Base-by-base conservation (phyloP, 2,329 filamentous ascomycete species). In the Aspergillus sclerotialis region DNA sequence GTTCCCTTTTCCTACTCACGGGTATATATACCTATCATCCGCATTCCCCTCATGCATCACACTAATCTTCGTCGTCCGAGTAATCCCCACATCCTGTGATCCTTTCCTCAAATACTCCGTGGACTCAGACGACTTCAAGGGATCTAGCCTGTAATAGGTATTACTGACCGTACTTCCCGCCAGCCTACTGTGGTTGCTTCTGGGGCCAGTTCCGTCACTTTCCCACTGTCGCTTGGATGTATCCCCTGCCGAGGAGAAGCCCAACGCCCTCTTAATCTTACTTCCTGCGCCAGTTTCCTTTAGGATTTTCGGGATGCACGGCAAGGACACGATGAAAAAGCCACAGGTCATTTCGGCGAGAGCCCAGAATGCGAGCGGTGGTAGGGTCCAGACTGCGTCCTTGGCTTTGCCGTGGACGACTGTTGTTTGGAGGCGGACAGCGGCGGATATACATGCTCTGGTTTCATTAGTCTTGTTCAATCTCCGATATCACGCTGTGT, bases 311-410 rank as follows among this genome's bases (percentile, higher is more conserved):
- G 64, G 61, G 0, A 64, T 40, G 25, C 56, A 61, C 4, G 64
- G 63, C 23, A 65, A 41, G 32, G 60, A 55, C 25, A 61, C 38
- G 31, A 68, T 60, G 41, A 69, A 61, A 48, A 70, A 69, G 6
- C 61, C 66, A 32, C 63, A 66, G 2, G 65, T 64, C 58, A 66
- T 68, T 39, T 69, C 67, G 4, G 58, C 66, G 17, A 47, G 52
- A 3, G 60, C 64, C 67, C 66, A 70, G 45, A 69, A 67, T 10
- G 63, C 37, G 1, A 69, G 44, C 1, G 61, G 56, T 0, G 58
- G 62, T 25, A 69, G 54, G 8, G 45, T 38, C 39, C 60, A 69
- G 29, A 63, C 61, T 2, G 19, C 34, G 26, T 51, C 48, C 2
- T 44, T 10, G 7, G 35, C 17, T 7, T 30, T 35, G 16, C 37